Conservation (phyloP, 1,284 basidiomycete genomes). For the Phenoliferia sp. region DNA sequence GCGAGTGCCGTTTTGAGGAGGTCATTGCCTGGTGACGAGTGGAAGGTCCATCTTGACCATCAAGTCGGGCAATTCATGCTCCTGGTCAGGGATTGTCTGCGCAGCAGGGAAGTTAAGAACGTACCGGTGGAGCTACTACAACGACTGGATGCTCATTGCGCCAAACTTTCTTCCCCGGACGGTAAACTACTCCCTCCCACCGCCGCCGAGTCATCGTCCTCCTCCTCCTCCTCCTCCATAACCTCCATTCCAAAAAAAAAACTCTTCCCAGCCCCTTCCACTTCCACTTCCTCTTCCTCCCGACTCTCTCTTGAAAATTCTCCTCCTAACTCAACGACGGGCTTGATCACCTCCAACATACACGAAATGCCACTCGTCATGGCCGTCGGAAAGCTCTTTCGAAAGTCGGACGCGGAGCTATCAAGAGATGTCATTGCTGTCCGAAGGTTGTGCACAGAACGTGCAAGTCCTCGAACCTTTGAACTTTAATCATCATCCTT, state of each 20-base stretch:
- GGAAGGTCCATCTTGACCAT: slow-evolving; percentile 87
- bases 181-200: slow-evolving; percentile 40
- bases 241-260: neutral
- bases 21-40: slow-evolving; percentile 62
- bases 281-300: slow-evolving; percentile 1
- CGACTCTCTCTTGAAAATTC: slow-evolving; percentile 9
- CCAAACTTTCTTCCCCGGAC: slow-evolving; percentile 53
- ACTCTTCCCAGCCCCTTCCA: slow-evolving; percentile 11
- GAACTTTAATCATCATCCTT: no score
- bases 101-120: slow-evolving; percentile 41
- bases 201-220: slow-evolving; percentile 6
- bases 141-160: slow-evolving; percentile 73
- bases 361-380: slow-evolving; percentile 70
- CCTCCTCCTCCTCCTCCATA: slow-evolving; percentile 3
- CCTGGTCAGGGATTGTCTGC: slow-evolving; percentile 73
- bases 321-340: slow-evolving; percentile 9
- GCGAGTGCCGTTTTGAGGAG: slow-evolving; percentile 55
- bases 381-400: slow-evolving; percentile 69
- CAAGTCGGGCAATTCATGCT: slow-evolving; percentile 84
- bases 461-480: slow-evolving; percentile 48
- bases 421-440: slow-evolving; percentile 70
- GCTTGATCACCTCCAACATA: slow-evolving; percentile 39
- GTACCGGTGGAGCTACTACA: slow-evolving; percentile 70
- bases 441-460: slow-evolving; percentile 67
- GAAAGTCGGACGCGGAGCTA: slow-evolving; percentile 61